Evolutionary conservation across 192 early-diverging fungal genomes (phyloP).

Genomic region (Chytriomyces sp.): DNA sequence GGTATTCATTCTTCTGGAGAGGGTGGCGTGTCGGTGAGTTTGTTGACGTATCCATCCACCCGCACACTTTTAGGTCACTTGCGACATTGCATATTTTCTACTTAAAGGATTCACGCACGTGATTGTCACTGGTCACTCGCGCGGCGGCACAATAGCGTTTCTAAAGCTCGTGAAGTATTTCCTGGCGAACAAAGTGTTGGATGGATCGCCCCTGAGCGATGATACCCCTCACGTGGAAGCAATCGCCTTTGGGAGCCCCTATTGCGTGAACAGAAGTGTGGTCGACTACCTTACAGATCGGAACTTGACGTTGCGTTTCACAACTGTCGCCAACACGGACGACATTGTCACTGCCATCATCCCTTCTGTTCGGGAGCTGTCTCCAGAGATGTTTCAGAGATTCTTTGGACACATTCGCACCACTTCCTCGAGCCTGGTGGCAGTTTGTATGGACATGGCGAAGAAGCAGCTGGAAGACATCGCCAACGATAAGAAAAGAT

Average conservation of each 20-base stretch:
- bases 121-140: constrained; percentile 31
- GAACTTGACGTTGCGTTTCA: neutral
- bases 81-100: neutral
- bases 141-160: constrained; percentile 29
- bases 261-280: neutral
- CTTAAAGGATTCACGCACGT: constrained; percentile 17
- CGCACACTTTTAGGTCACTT: neutral
- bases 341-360: neutral
- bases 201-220: neutral
- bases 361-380: neutral
- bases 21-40: neutral
- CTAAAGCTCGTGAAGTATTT: neutral
- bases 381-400: neutral
- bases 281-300: neutral
- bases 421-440: neutral
- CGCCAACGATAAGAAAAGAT: neutral
- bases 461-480: neutral
- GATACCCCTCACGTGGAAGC: neutral
- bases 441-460: neutral
- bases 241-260: neutral
- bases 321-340: neutral
- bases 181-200: neutral
- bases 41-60: too few species aligned
- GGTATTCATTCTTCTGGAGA: neutral
- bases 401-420: neutral